These are phyloP conservation scores for Corchorus capsularis DNA, from an alignment of 345 rosid genomes.

Conservation along the genomic window DNA sequence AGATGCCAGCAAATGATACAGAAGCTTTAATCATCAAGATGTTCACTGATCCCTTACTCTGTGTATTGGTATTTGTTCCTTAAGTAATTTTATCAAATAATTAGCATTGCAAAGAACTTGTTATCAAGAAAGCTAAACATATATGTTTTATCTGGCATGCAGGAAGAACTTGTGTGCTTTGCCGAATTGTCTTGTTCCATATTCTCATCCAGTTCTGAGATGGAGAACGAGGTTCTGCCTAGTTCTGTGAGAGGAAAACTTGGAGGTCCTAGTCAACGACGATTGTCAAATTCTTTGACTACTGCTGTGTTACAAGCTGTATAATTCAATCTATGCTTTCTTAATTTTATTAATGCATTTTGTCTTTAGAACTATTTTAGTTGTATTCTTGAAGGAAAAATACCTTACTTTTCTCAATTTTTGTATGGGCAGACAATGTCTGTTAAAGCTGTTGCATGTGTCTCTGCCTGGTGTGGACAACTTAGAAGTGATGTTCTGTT, in stretches of 20 bases:
- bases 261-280: constrained; percentile 97
- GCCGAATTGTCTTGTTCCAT: constrained; percentile 62
- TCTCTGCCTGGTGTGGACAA: constrained; percentile 57
- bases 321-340: constrained; percentile 32
- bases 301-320: constrained; percentile 83
- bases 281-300: constrained; percentile 63
- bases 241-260: constrained; percentile 80
- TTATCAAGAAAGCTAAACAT: constrained; percentile 10
- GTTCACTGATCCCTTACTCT: constrained; percentile 43
- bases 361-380: constrained; percentile 15
- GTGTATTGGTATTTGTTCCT: constrained; percentile 53
- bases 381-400: not conserved
- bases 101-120: not conserved
- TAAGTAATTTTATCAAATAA: constrained; percentile 9
- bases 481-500: constrained; percentile 43
- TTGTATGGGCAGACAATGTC: constrained; percentile 57
- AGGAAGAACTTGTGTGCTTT: constrained; percentile 72
- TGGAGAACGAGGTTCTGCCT: constrained; percentile 56
- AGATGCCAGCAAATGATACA: constrained; percentile 30
- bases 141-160: constrained; percentile 32
- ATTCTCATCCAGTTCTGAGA: constrained; percentile 52
- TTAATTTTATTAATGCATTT: constrained; percentile 18
- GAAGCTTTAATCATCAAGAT: constrained; percentile 44
- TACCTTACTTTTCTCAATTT: constrained; percentile 15
- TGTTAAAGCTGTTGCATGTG: constrained; percentile 59